Evolutionary conservation across 2,329 filamentous ascomycete species (phyloP), one percentile per base, ranked within the genome.

Genomic region (Pseudofabraea citricarpa): DNA sequence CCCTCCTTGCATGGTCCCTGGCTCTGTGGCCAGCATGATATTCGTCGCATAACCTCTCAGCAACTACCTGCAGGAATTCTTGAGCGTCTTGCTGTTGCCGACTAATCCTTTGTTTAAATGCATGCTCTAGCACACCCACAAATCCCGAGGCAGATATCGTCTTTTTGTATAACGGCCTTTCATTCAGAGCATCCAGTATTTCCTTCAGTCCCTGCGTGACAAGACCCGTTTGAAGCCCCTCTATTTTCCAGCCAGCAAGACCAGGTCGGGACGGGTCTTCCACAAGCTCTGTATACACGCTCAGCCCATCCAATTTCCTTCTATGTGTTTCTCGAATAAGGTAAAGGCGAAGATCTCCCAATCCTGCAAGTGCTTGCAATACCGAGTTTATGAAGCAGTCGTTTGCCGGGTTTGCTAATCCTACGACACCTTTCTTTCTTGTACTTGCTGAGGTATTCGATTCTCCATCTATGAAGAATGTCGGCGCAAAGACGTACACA

Each of bases 351-450:
- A 98, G 72, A 62, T 97, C 90, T 39, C 86, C 87, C 23, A 97
- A 73, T 3, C 93, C 93, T 12, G 93, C 91, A 33, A 98, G 75
- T 6, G 89, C 90, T 69, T 98, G 93, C 26, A 98, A 78, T 16
- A 95, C 86, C 19, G 90, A 95, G 67, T 98, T 98, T 71, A 97
- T 96, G 67, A 91, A 93, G 71, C 87, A 93, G 65, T 93, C 93
- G 66, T 98, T 98, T 54, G 91, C 93, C 7, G 88, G 83, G 65
- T 98, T 98, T 41, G 75, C 74, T 44, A 97, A 75, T 29, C 93
- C 93, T 43, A 97, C 90, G 33, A 94, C 87, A 46, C 87, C 87
- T 61, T 88, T 91, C 66, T 90, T 93, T 55, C 87, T 82, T 32
- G 53, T 51, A 23, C 56, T 60, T 35, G 69, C 68, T 43, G 76